Base-by-base conservation (phyloP, 2,329 filamentous ascomycete species). In the Massarina eburnea region DNA sequence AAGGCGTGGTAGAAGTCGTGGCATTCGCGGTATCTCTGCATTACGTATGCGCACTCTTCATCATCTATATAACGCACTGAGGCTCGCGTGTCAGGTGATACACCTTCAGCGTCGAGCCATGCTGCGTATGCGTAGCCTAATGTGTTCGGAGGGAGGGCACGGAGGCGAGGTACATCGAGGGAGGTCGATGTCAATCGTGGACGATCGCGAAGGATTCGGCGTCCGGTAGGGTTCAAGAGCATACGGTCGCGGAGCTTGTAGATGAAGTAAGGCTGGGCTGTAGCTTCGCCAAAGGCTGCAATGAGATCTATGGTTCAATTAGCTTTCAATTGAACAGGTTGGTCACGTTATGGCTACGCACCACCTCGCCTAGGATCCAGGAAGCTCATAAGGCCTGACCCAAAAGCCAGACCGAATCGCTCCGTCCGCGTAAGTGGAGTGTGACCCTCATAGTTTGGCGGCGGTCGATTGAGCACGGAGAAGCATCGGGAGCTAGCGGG, bases 1-100 rank as follows among this genome's bases (percentile, higher is more conserved):
- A 99, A 77, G 0, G 94, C 92, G 71, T 99, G 94, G 74, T 95
- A 96, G 72, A 99, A 96, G 70, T 99, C 94, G 71, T 99, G 94
- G 57, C 88, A 95, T 73, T 99, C 94, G 51, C 94, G 85, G 72
- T 99, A 99, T 43, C 94, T 84, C 76, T 97, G 94, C 88, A 99
- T 95, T 15, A 97, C 94, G 74, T 97, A 99, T 27, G 94, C 94
- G 68, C 91, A 95, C 73, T 99, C 94, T 59, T 88, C 85, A 66
- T 97, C 86, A 70, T 97, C 91, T 51, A 99, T 91, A 74, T 95
- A 97, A 41, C 88, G 83, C 32, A 99, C 94, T 2, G 72, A 69
- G 32, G 86, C 78, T 36, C 94, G 84, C 6, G 92, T 96, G 70
- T 99, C 94, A 1, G 94, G 94, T 8, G 88, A 88, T 12, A 99